These are phyloP conservation scores for Chlorella sp. DNA, from an alignment of 139 green algal genomes.

Conservation along the genomic window DNA sequence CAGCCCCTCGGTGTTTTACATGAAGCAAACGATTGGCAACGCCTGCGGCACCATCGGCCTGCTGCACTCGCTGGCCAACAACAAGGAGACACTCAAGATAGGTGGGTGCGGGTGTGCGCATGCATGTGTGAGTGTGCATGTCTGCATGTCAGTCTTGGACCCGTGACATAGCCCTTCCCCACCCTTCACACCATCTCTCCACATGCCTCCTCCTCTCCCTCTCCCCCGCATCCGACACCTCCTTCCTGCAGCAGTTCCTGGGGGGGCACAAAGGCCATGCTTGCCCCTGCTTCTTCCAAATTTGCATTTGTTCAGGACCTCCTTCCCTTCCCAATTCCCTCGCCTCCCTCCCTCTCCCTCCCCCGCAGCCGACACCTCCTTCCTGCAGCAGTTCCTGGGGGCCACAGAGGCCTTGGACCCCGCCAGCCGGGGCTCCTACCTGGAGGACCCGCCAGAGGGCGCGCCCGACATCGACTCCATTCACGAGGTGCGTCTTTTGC, in stretches of 20 bases:
- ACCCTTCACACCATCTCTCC: too few relatives aligned
- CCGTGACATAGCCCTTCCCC: not conserved
- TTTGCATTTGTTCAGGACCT: too few relatives aligned
- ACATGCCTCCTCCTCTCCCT: too few relatives aligned
- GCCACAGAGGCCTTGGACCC: slow-evolving; percentile 67
- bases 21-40: slow-evolving; percentile 96
- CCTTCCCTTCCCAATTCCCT: not conserved
- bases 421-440: slow-evolving; percentile 65
- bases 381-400: slow-evolving; percentile 77
- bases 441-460: slow-evolving; percentile 84
- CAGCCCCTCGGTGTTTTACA: slow-evolving; percentile 76
- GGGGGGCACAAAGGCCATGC: too few relatives aligned
- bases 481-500: slow-evolving; percentile 64
- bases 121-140: not conserved
- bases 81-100: slow-evolving; percentile 11
- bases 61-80: slow-evolving; percentile 75
- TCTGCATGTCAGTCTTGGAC: not conserved
- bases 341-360: not conserved
- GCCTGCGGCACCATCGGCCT: slow-evolving; percentile 95
- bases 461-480: slow-evolving; percentile 85
- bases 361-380: slow-evolving; percentile 60
- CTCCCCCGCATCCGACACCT: too few relatives aligned
- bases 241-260: too few relatives aligned
- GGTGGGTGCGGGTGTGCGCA: not conserved
- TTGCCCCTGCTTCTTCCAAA: too few relatives aligned